Conservation (phyloP, 164 flowering plant species). For the Houttuynia cordata region DNA sequence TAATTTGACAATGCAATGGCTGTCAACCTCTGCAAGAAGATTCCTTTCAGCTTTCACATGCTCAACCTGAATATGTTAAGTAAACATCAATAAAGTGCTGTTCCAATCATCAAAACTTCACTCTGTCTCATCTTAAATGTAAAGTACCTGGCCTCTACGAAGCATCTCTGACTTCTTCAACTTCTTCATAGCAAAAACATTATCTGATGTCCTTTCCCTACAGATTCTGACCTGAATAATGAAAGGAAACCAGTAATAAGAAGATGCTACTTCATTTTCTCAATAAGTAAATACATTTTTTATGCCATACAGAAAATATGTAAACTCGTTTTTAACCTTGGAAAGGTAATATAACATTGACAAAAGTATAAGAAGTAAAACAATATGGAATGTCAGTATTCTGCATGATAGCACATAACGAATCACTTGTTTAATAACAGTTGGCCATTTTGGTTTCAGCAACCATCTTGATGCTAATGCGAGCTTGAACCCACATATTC, state of each 20-base stretch:
- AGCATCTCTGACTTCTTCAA: conserved; percentile 96
- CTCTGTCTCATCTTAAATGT: background rate
- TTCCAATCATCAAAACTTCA: conserved; percentile 2
- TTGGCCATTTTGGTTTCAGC: too few species aligned
- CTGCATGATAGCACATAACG: too few species aligned
- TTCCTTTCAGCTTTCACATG: conserved; percentile 98
- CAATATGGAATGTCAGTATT: too few species aligned
- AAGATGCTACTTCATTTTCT: background rate
- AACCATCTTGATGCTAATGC: too few species aligned
- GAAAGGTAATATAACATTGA: too few species aligned
- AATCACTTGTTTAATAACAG: too few species aligned
- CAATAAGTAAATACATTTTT: background rate
- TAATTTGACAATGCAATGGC: conserved; percentile 96
- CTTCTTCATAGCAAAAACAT: conserved; percentile 96
- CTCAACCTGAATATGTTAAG: conserved; percentile 48
- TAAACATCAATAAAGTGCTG: background rate
- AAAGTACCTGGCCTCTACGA: conserved; percentile 85
- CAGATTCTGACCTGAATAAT: conserved; percentile 70
- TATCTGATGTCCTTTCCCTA: conserved; percentile 64
- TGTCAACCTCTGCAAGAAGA: conserved; percentile 90
- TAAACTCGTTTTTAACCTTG: too few species aligned
- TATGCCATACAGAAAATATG: background rate
- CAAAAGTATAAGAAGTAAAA: too few species aligned
- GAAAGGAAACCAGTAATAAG: background rate
- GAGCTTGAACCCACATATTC: too few species aligned